Evolutionary conservation across 208 protist species (phyloP), one percentile per base, ranked within the genome.

Genomic region (Leptomonas seymouri): DNA sequence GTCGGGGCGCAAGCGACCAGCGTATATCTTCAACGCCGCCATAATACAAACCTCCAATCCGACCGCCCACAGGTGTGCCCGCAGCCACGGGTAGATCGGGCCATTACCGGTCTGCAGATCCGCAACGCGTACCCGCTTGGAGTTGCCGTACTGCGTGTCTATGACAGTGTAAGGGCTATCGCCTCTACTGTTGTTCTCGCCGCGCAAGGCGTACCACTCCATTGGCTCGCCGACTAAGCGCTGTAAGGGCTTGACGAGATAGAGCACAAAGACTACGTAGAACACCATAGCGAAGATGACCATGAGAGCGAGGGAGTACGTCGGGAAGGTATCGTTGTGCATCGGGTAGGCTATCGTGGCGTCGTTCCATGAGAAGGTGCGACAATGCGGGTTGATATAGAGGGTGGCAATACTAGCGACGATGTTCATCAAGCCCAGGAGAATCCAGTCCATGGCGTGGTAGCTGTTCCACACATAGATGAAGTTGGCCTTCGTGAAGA

Each of bases 1-100:
- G 82, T 98, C 91, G 18, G 97, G 97, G 1, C 97, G 84, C 25
- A 96, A 87, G 14, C 97, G 81, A 12, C 97, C 96, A n/a, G 92
- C 91, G 63, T 87, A 89, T 15, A 96, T 28, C 70, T 96, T 94
- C 4, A 90, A 28, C 7, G 89, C 16, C 28, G 81, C 67, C 31
- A 80, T 66, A 0, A 89, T 67, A 41, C 80, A 69, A 6, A 76
- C 57, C 41, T 90, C 61, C 15, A 90, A 49, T 0, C 65, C 65
- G 0, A 80, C 30, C 0, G 91, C 67, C 73, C 84, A 86, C 3
- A 90, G 34, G 18, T 91, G 86, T 1, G 74, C 73, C 46, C 74
- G 74, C 50, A 88, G 34, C 89, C 91, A 96, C 3, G 81, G 55
- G 57, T 84, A 91, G 11, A 92, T 20, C 0, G 71, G 76, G 1